Conservation (phyloP, 2,329 filamentous ascomycete genomes). For the Tolypocladium paradoxum region DNA sequence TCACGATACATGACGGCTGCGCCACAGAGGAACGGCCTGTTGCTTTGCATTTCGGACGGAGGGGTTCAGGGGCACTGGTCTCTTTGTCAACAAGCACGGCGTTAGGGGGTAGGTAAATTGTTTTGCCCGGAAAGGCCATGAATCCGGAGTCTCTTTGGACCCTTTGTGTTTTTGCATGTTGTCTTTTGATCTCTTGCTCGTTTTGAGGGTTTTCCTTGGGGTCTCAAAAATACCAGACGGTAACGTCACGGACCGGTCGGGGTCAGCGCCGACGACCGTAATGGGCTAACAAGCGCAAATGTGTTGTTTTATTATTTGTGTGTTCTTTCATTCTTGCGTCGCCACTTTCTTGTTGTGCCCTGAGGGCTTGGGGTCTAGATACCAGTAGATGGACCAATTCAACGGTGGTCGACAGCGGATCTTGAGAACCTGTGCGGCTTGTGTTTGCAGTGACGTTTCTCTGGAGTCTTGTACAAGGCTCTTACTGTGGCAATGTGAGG, state of each 20-base stretch:
- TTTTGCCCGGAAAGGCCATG: background rate
- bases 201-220: background rate
- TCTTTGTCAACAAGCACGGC: conserved; percentile 18
- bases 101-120: conserved; percentile 15
- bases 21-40: background rate
- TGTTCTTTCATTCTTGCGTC: background rate
- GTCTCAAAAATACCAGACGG: too few relatives aligned
- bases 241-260: too few relatives aligned
- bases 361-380: background rate
- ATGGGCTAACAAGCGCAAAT: background rate
- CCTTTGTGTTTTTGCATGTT: conserved; percentile 1
- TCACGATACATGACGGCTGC: conserved; percentile 16
- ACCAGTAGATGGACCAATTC: background rate
- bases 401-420: background rate
- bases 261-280: too few relatives aligned
- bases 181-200: background rate
- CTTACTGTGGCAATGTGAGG: too few relatives aligned
- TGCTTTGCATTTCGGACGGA: conserved; percentile 5
- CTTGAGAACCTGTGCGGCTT: too few relatives aligned
- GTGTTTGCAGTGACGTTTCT: too few relatives aligned
- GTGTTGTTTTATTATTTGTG: background rate
- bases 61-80: background rate
- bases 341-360: background rate
- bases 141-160: conserved; percentile 1
- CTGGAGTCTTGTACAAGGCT: too few relatives aligned